Evolutionary conservation across 371 early-diverging fungal genomes (phyloP), one percentile per base, ranked within the genome.

Genomic region (Catenaria anguillulae): DNA sequence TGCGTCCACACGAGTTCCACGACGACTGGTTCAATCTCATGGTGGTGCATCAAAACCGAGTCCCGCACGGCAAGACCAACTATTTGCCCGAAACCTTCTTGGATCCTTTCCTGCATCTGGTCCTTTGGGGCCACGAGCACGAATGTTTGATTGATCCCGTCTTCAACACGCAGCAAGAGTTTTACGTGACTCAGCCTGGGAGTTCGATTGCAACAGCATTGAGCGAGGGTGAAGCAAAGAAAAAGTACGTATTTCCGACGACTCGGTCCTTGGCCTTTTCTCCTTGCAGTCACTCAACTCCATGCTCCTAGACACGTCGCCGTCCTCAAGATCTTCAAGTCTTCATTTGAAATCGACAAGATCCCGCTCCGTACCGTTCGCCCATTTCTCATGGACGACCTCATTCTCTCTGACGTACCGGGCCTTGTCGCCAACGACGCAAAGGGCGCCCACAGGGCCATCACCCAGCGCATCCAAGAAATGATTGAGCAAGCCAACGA

Each of bases 111-210:
- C 69, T 99, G 61, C 81, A 99, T 68, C 68, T 99, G 26, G 82
- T 98, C 6, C 64, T 99, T 0, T 99, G 97, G 94, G 99, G 99
- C 4, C 99, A 99, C 73, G 99, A 99, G 74, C 99, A 99, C 76
- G 93, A 98, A 66, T 97, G 95, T 64, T 70, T 79, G 36, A 86
- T 93, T 33, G 85, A 86, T 35, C 89, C 91, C 0, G 77, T 81
- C 56, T 72, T 72, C 40, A 85, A 81, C 70, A 76, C 78, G n/a
- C 64, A 75, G 33, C 73, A 80, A 52, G 77, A 79, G 17, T 90
- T 92, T 67, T 78, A 85, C 58, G 78, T 97, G 8, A 83, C 85
- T 1, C 99, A 99, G 68, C 94, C 95, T 0, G 99, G 99, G 0
- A 94, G 95, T 0, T 93, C 97, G 0, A 87, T 99, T 4, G 93